phyloP scores from a whole-genome alignment of 2,329 filamentous ascomycete species.

The Botrytis elliptica region DNA sequence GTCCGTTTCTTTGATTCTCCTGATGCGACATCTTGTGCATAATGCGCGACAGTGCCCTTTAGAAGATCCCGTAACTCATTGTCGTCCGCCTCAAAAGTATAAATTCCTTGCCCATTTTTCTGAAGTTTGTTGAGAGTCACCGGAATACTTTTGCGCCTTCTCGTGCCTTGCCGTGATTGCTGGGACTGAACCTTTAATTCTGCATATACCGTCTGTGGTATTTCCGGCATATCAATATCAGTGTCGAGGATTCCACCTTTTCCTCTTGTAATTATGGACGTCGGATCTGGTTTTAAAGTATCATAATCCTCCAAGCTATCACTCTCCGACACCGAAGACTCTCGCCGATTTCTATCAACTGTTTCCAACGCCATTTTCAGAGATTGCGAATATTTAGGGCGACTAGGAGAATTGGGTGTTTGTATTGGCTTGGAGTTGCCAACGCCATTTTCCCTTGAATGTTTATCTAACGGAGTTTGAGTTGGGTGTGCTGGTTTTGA shows the following conservation, averaged over 20 bases:
- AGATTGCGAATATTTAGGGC: slow-evolving; percentile 29
- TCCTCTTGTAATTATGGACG: slow-evolving; percentile 36
- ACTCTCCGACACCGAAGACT: slow-evolving; percentile 28
- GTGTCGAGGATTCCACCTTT: slow-evolving; percentile 39
- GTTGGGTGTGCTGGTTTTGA: not conserved
- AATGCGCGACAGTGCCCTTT: slow-evolving; percentile 31
- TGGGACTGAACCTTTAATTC: slow-evolving; percentile 24
- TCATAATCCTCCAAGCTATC: slow-evolving; percentile 39
- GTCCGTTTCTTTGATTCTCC: slow-evolving; percentile 31
- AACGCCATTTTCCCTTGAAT: slow-evolving; percentile 30
- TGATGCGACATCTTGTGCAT: slow-evolving; percentile 31
- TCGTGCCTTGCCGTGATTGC: slow-evolving; percentile 22
- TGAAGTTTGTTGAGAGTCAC: slow-evolving; percentile 35
- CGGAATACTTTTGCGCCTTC: slow-evolving; percentile 34
- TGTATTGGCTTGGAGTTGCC: slow-evolving; percentile 26
- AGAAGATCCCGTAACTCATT: slow-evolving; percentile 34
- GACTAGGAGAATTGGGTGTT: slow-evolving; percentile 14
- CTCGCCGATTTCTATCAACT: slow-evolving; percentile 17
- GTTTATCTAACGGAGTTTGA: slow-evolving; percentile 27
- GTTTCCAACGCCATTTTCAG: slow-evolving; percentile 34
- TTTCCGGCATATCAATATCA: slow-evolving; percentile 23
- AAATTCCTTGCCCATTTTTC: slow-evolving; percentile 32
- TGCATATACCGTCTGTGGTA: slow-evolving; percentile 28
- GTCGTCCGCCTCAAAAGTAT: slow-evolving; percentile 36
- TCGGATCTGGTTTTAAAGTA: slow-evolving; percentile 33